These are phyloP conservation scores for Diaporthe eres DNA, from an alignment of 2,329 filamentous ascomycete species.

Conservation along the genomic window DNA sequence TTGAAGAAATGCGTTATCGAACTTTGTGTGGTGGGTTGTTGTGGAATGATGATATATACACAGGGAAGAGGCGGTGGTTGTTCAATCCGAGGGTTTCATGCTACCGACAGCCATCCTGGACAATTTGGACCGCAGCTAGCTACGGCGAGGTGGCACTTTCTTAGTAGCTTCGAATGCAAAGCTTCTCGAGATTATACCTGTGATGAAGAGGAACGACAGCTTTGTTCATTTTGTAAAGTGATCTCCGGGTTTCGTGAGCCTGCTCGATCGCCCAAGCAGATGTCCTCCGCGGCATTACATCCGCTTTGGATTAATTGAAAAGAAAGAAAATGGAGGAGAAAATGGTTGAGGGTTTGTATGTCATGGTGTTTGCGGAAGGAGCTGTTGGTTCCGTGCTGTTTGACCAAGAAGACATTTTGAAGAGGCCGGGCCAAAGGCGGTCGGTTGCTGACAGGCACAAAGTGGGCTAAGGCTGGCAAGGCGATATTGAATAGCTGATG, in stretches of 20 bases:
- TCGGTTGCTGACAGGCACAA: background rate
- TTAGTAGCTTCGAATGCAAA: background rate
- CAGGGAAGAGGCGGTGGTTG: background rate
- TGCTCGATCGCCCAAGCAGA: background rate
- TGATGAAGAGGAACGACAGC: background rate
- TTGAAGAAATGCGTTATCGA: background rate
- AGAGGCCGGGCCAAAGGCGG: background rate
- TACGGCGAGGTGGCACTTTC: background rate
- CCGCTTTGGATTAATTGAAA: background rate
- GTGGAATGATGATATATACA: background rate
- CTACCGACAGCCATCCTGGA: background rate
- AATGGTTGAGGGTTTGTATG: no score
- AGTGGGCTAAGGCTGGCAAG: background rate
- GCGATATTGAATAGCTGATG: background rate
- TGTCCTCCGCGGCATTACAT: background rate
- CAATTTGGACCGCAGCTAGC: background rate
- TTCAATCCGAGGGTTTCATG: background rate
- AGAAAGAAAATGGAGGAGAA: no score
- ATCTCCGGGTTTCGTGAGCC: background rate
- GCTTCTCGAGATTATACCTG: background rate
- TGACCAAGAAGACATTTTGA: background rate
- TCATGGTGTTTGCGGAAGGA: background rate
- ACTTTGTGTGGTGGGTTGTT: background rate
- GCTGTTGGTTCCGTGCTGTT: background rate
- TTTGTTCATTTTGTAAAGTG: background rate